Evolutionary conservation across 2,329 filamentous ascomycete species (phyloP).

Genomic region (Talaromyces sp.): DNA sequence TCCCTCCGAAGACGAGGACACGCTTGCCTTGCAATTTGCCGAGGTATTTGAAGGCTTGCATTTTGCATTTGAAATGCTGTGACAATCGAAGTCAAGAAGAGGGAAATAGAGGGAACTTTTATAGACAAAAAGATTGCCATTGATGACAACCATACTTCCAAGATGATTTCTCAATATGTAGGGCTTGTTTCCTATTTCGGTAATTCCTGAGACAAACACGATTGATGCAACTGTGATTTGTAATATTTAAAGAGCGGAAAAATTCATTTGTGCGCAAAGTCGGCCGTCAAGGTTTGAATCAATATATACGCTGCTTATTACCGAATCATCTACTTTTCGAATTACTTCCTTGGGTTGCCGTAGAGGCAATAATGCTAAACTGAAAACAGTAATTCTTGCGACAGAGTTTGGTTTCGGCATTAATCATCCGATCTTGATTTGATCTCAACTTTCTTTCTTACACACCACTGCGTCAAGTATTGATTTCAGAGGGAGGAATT

Average conservation of each 20-base stretch:
- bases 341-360: background rate
- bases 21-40: constrained; percentile 46
- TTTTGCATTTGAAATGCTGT: background rate
- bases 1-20: constrained; percentile 53
- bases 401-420: background rate
- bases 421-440: background rate
- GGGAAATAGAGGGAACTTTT: background rate
- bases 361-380: background rate
- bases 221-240: background rate
- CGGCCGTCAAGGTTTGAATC: background rate
- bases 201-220: constrained; percentile 11
- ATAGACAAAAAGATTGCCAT: background rate
- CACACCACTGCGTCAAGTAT: background rate
- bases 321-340: background rate
- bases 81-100: background rate
- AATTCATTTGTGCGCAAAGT: background rate
- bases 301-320: background rate
- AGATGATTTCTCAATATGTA: background rate
- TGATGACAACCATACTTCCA: background rate
- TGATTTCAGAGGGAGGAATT: background rate
- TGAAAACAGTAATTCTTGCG: background rate
- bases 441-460: background rate
- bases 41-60: constrained; percentile 9
- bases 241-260: background rate
- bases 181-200: background rate